Percentiles rank a stretch among this genome's conserved stretches.
Conservation (phyloP, 2,329 filamentous ascomycete genomes). For the Trematosphaeria pertusa region DNA sequence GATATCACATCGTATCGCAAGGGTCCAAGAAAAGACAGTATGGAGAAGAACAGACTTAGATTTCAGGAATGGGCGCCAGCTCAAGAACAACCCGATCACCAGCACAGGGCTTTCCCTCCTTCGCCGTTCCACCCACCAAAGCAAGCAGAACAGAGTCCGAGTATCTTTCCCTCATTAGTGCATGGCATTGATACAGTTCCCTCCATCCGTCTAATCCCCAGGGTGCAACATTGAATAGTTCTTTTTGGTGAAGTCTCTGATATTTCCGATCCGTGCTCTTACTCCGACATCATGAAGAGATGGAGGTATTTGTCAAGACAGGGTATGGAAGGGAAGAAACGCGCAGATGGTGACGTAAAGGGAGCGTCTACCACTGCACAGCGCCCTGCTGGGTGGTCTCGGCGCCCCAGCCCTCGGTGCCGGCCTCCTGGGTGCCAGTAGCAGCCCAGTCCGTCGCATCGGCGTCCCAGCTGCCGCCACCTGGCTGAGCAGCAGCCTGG, state of each 20-base stretch:
- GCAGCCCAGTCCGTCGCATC: slow-evolving; percentile 74
- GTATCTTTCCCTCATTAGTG: slow-evolving; percentile 99
- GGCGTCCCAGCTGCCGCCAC: slow-evolving; percentile 70
- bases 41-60: slow-evolving; percentile 15
- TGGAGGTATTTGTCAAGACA: slow-evolving; percentile 35
- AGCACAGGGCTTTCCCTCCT: slow-evolving; percentile 99
- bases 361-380: slow-evolving; percentile 54
- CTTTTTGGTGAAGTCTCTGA: slow-evolving; percentile 25
- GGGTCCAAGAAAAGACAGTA: too few relatives aligned
- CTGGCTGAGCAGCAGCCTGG: slow-evolving; percentile 63
- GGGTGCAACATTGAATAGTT: slow-evolving; percentile 16
- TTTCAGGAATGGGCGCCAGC: slow-evolving; percentile 70
- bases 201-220: slow-evolving; percentile 20
- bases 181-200: slow-evolving; percentile 56
- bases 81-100: slow-evolving; percentile 85
- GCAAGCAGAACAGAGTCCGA: slow-evolving; percentile 55
- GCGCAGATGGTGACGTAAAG: slow-evolving; percentile 18
- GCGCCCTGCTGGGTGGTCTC: slow-evolving; percentile 43
- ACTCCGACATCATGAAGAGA: slow-evolving; percentile 31
- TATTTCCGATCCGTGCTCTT: slow-evolving; percentile 39
- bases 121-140: slow-evolving; percentile 52
- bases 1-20: too few relatives aligned
- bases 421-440: slow-evolving; percentile 56
- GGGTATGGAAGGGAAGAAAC: slow-evolving; percentile 39
- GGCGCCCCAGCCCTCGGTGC: slow-evolving; percentile 60